Base-by-base conservation (phyloP, 495 filamentous ascomycete genomes). In the Cercophora samala region DNA sequence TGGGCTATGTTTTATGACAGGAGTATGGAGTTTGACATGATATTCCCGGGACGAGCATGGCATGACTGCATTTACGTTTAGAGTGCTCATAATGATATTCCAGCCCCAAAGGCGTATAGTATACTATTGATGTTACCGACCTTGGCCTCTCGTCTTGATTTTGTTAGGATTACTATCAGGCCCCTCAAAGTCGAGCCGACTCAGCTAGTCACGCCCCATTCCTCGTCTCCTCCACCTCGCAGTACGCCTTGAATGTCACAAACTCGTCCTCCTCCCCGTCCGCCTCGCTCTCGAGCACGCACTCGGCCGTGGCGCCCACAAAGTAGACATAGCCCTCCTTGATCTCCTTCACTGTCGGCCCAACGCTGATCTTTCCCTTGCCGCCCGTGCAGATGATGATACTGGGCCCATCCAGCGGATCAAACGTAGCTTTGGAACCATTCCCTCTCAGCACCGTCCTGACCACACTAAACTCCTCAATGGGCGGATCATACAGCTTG, bases 181-280 rank as follows among this genome's bases (percentile, higher is more conserved):
- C 37, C 13, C 29, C 37, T 46, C 37, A 46, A 46, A 46, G 37
- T 18, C 37, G 37, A 46, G 37, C 37, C 37, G 37, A 46, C 53
- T 56, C 22, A 21, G 53, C 8, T 60, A 25, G 58, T 60, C 60
- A 62, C n/a, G 60, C 60, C n/a, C 73, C 74, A 26, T 76, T 75
- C 19, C 69, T 71, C 21, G 70, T 69, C 0, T 77, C 76, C 62
- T 86, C 83, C 68, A 97, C 78, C 79, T 97, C 93, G 72, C 93
- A 97, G 74, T 97, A 99, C 2, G 96, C 96, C 80, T 93, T 97
- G 81, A 94, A 99, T 0, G 91, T 93, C 24, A 90, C 89, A 70
- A 98, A 91, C 19, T 85, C 83, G 69, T 89, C 86, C 18, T 83
- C 85, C 4, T 72, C 84, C 70, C 26, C 78, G 3, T 58, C 81